Evolutionary conservation across 805 yeast genomes (phyloP), one percentile per base, ranked within the genome.

Genomic region (Ogataea dorogensis): DNA sequence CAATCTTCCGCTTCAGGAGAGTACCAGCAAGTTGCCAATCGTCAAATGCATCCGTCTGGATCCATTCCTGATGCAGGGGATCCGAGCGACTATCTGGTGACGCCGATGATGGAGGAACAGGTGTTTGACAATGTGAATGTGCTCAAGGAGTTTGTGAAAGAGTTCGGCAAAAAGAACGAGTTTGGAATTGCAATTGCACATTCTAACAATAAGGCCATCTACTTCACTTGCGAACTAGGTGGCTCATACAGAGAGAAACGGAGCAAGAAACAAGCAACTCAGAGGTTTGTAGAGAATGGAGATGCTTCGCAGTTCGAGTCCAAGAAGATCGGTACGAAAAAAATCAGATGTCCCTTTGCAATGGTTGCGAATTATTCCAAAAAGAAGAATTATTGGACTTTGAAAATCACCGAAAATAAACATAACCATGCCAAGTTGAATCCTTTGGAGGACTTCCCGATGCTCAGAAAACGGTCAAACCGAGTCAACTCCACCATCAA

Each of bases 111-210:
- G 44, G 75, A 75, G 12, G 76, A 71, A 44, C 77, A 73, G 48
- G 67, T 64, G 15, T 75, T 75, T 50, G 71, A 67, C 37, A 62
- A 64, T 28, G 65, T 77, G 17, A 70, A 68, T 17, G 75, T 69
- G 31, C 61, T 75, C 46, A 73, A 73, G 44, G 75, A 72, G 36
- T 75, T 72, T 45, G 74, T 75, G 33, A 67, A 67, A 34, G 79
- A 73, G 40, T 75, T 73, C 59, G 78, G 78, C 14, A 61, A 75
- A 30, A 76, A 71, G 48, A 72, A 75, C 49, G 78, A 76, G 32
- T 74, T 75, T 58, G 79, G 79, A 5, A 75, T 74, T 30, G 79
- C 75, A 14, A 74, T 75, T 53, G 77, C 79, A 17, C 79, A 75
- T 56, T 72, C 77, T 22, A 75, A 75, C 53, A 68, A 65, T 42